A percentile compares a stretch with the other conserved stretches of the same genome.
Evolutionary conservation across 768 basidiomycete genomes (phyloP).

Genomic region (Lactifluus subvellereus): DNA sequence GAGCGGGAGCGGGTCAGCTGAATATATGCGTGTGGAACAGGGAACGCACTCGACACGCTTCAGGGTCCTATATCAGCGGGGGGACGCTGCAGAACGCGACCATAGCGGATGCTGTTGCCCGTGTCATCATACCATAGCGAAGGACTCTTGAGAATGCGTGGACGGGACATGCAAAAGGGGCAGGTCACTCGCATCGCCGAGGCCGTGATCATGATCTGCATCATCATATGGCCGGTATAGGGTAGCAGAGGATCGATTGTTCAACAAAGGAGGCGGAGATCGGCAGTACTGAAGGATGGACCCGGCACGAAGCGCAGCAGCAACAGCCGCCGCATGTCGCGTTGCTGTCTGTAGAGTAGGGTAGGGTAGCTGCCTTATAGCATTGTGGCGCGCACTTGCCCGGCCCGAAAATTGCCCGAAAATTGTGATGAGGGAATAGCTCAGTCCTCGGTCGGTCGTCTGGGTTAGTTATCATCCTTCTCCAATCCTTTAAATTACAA

Average conservation of each 20-base stretch:
- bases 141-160: too few species aligned
- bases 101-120: conserved; percentile 66
- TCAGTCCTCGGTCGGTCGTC: too few species aligned
- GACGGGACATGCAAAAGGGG: conserved; percentile 41
- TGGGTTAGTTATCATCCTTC: too few species aligned
- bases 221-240: not conserved
- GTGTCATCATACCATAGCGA: too few species aligned
- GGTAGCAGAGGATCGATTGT: conserved; percentile 13
- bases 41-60: conserved; percentile 56
- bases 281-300: conserved; percentile 8
- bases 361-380: too few species aligned
- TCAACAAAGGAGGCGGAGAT: conserved; percentile 23
- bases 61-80: conserved; percentile 50
- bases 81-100: conserved; percentile 84
- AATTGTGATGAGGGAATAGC: too few species aligned
- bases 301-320: not conserved
- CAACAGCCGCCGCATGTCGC: too few species aligned
- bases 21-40: not conserved
- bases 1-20: not conserved
- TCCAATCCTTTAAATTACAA: not conserved
- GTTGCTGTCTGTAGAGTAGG: too few species aligned
- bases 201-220: conserved; percentile 28
- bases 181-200: conserved; percentile 54
- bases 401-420: too few species aligned
- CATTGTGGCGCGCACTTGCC: too few species aligned